Percentiles rank a stretch among this genome's conserved stretches.
Evolutionary conservation across 2,329 filamentous ascomycete species (phyloP).

Genomic region (Aspergillus glaucus): DNA sequence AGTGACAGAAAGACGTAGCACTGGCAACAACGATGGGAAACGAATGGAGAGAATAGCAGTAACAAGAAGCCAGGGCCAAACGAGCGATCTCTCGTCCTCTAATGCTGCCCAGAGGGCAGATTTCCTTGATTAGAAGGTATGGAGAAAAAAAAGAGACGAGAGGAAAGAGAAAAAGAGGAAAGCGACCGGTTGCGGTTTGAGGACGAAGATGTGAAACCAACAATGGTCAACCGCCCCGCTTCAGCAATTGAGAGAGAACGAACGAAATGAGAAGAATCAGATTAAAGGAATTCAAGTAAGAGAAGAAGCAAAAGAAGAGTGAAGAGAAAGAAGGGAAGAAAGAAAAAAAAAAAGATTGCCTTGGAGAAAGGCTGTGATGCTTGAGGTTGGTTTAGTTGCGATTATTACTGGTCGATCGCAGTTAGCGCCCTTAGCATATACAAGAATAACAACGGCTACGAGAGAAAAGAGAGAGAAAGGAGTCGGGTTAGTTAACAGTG

Average conservation of each 20-base stretch:
- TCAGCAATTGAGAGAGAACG: neutral
- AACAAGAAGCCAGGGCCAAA: too few species aligned
- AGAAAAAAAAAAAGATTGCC: too few species aligned
- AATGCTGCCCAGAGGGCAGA: too few species aligned
- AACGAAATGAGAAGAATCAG: neutral
- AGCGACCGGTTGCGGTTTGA: constrained; percentile 31
- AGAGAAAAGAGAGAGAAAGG: constrained; percentile 4
- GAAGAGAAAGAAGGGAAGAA: too few species aligned
- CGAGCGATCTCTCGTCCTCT: too few species aligned
- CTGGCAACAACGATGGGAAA: neutral
- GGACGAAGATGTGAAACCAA: constrained; percentile 14
- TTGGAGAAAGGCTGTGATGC: too few species aligned
- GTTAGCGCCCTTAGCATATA: neutral
- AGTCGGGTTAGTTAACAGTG: neutral
- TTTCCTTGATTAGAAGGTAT: neutral
- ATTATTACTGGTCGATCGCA: neutral
- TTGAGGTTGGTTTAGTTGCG: neutral
- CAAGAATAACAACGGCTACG: constrained; percentile 4
- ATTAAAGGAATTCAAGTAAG: neutral
- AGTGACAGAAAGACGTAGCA: neutral
- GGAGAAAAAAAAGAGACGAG: constrained; percentile 5
- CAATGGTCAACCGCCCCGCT: constrained; percentile 12
- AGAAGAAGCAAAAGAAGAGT: neutral
- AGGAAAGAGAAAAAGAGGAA: constrained; percentile 4
- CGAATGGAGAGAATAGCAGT: neutral